Evolutionary conservation across 129 eudicot genomes (phyloP).

Genomic region (Rutidosis leptorrhynchoides): DNA sequence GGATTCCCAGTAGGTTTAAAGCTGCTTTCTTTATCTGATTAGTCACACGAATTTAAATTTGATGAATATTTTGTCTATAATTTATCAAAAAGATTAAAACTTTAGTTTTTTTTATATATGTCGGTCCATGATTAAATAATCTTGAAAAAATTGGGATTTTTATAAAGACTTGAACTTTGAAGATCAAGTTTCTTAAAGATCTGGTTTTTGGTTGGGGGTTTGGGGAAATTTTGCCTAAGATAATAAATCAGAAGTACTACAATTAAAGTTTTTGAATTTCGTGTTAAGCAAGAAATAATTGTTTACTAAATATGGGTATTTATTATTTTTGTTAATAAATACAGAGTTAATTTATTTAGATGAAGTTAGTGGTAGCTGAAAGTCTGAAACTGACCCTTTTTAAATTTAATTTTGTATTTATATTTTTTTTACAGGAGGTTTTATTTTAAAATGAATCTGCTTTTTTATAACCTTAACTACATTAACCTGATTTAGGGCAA

Average conservation of each 20-base stretch:
- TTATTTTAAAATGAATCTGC: conserved; percentile 66
- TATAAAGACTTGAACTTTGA: conserved; percentile 33
- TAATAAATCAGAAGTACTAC: neutral
- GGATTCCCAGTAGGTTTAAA: conserved; percentile 54
- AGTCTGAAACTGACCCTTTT: conserved; percentile 31
- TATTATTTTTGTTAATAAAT: neutral
- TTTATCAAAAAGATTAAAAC: conserved; percentile 11
- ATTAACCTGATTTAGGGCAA: conserved; percentile 32
- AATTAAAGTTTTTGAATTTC: conserved; percentile 31
- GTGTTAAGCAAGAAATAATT: conserved; percentile 38
- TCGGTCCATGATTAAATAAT: conserved; percentile 45
- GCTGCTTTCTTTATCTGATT: conserved; percentile 59
- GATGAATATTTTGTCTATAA: neutral
- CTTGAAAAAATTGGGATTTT: neutral
- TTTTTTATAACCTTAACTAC: conserved; percentile 27
- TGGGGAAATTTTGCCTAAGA: conserved; percentile 10
- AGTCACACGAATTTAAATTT: conserved; percentile 34
- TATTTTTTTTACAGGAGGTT: conserved; percentile 28
- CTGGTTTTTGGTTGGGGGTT: conserved; percentile 30
- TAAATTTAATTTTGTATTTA: neutral
- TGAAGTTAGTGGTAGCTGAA: conserved; percentile 40
- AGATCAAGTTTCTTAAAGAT: too few species aligned
- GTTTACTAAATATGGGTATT: conserved; percentile 11
- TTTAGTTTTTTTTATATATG: conserved; percentile 18
- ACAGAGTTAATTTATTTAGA: conserved; percentile 18